phyloP scores from a whole-genome alignment of 495 filamentous ascomycete genomes.

The Trichoderma gamsii region DNA sequence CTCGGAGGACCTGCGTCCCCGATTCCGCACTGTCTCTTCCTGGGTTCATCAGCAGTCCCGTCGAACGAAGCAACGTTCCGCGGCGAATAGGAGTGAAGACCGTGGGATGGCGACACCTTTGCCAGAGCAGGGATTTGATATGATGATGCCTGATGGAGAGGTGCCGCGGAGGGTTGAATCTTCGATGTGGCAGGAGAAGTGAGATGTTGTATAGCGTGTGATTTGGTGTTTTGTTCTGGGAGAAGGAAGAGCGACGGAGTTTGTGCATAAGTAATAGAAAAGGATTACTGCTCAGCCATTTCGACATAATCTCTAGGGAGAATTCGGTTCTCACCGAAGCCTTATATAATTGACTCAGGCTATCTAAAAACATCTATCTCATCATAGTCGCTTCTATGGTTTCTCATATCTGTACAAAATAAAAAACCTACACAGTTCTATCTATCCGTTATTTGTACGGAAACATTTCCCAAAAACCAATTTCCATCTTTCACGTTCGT shows the following conservation, averaged over 20 bases:
- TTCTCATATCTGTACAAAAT: background rate
- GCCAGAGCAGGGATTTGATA: conserved; percentile 28
- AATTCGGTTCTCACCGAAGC: background rate
- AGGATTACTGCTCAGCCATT: background rate
- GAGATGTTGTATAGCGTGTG: background rate
- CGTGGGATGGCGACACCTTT: conserved; percentile 29
- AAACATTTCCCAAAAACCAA: conserved; percentile 82
- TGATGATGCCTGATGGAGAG: conserved; percentile 36
- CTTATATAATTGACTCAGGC: background rate
- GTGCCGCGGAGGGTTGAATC: conserved; percentile 25
- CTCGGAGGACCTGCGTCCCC: conserved; percentile 44
- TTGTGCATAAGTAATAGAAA: background rate
- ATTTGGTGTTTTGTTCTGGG: background rate
- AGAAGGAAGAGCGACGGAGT: background rate
- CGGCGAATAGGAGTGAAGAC: conserved; percentile 24
- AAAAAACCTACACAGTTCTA: background rate
- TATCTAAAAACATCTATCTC: background rate
- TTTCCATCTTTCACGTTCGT: conserved; percentile 61
- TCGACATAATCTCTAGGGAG: background rate
- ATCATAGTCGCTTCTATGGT: background rate
- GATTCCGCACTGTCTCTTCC: conserved; percentile 50
- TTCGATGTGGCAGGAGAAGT: background rate
- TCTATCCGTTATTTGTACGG: conserved; percentile 18
- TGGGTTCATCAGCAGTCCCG: conserved; percentile 58
- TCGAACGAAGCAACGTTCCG: conserved; percentile 31